Conservation (phyloP, 1,139 yeast species). For the Blastobotrys buckinghamii region DNA sequence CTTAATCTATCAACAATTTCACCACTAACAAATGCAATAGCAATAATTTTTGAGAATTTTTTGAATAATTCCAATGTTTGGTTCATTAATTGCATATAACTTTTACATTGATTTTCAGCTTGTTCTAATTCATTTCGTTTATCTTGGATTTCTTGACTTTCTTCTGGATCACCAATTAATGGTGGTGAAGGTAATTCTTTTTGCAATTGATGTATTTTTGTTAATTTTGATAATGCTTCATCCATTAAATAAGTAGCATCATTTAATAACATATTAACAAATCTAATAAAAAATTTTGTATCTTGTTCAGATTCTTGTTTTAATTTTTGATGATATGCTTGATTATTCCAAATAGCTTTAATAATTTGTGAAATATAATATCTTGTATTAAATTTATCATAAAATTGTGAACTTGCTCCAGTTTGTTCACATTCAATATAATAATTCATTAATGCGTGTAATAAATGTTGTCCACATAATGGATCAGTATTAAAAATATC, state of each 20-base stretch:
- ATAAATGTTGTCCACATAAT: constrained; percentile 56
- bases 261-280: constrained; percentile 90
- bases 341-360: constrained; percentile 77
- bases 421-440: constrained; percentile 95
- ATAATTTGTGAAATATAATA: constrained; percentile 79
- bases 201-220: constrained; percentile 71
- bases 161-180: constrained; percentile 14
- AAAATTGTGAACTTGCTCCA: constrained; percentile 91
- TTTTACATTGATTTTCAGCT: constrained; percentile 72
- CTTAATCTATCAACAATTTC: constrained; percentile 94
- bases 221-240: constrained; percentile 77
- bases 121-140: constrained; percentile 48
- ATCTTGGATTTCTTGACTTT: constrained; percentile 39
- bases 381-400: constrained; percentile 90
- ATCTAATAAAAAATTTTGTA: constrained; percentile 80
- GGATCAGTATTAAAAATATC: constrained; percentile 58
- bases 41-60: constrained; percentile 79
- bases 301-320: constrained; percentile 53
- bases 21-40: constrained; percentile 76
- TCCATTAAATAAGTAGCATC: constrained; percentile 90
- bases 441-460: constrained; percentile 80
- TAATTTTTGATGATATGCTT: constrained; percentile 61
- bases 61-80: constrained; percentile 76
- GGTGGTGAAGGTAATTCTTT: constrained; percentile 38
- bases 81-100: constrained; percentile 77